A percentile compares a stretch with the other conserved stretches of the same genome.
phyloP scores from a whole-genome alignment of 805 yeast genomes.

The Candida argentea region DNA sequence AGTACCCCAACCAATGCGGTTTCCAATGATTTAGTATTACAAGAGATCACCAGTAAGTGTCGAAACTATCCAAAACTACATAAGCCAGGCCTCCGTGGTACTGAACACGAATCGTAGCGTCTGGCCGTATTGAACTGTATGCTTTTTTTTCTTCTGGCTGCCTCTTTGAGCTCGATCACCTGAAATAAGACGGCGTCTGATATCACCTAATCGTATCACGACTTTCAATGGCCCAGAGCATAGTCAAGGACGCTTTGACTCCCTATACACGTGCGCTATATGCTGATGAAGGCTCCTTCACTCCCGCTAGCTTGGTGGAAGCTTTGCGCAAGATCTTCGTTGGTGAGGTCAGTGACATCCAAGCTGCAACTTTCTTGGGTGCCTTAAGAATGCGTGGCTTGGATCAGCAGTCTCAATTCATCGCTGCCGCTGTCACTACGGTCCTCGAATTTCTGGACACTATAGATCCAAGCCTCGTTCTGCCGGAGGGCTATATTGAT shows the following conservation, averaged over 20 bases:
- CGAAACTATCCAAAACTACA: too few relatives aligned
- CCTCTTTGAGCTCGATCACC: too few relatives aligned
- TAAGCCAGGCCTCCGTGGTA: too few relatives aligned
- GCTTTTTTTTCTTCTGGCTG: too few relatives aligned
- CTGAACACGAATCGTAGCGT: too few relatives aligned
- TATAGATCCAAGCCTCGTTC: conserved; percentile 37
- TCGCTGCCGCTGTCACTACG: conserved; percentile 78
- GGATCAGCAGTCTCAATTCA: conserved; percentile 72
- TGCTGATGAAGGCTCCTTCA: conserved; percentile 48
- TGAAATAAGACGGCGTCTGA: too few relatives aligned
- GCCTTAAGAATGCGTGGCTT: conserved; percentile 63
- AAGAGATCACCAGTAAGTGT: too few relatives aligned
- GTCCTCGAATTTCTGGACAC: conserved; percentile 54
- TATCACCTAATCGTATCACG: too few relatives aligned
- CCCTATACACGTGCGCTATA: conserved; percentile 62
- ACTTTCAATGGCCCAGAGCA: too few relatives aligned
- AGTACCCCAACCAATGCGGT: too few relatives aligned
- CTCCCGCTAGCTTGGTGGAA: conserved; percentile 51
- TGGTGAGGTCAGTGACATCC: conserved; percentile 55
- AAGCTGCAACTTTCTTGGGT: conserved; percentile 70
- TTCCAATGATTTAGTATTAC: too few relatives aligned
- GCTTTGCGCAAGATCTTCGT: conserved; percentile 56
- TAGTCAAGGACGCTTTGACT: conserved; percentile 22
- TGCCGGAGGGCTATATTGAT: conserved; percentile 54
- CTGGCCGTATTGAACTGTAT: too few relatives aligned